These are phyloP conservation scores for Catharanthus roseus DNA, from an alignment of 257 asterid species.

Conservation along the genomic window DNA sequence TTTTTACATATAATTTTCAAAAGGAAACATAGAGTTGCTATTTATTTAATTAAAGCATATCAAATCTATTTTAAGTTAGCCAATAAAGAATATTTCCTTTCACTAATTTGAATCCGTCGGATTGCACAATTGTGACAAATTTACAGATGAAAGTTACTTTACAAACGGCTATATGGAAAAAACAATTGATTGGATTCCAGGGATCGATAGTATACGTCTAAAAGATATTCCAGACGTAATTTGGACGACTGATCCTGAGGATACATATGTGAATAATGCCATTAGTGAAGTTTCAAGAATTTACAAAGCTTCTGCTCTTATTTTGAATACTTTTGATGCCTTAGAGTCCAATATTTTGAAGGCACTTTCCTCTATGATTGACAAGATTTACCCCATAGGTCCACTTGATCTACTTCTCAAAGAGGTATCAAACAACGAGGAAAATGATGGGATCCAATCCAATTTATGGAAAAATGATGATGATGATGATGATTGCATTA, in stretches of 20 bases:
- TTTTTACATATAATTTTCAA: no score
- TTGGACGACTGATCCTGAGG: conserved; percentile 13
- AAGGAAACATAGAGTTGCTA: no score
- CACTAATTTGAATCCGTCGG: no score
- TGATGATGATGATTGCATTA: conserved; percentile 12
- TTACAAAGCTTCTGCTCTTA: neutral
- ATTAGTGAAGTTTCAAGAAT: neutral
- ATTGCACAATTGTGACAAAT: neutral
- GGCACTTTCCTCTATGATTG: neutral
- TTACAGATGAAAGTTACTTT: conserved; percentile 12
- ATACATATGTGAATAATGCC: neutral
- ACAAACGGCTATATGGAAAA: conserved; percentile 17
- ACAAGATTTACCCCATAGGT: conserved; percentile 12
- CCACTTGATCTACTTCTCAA: conserved; percentile 8
- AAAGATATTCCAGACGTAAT: conserved; percentile 1
- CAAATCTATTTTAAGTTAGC: no score
- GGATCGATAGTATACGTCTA: conserved; percentile 13
- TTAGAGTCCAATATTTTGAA: conserved; percentile 9
- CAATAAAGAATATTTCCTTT: no score
- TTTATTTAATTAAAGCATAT: no score
- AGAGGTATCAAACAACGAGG: neutral
- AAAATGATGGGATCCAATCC: neutral
- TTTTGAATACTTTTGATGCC: conserved; percentile 10
- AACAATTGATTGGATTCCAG: conserved; percentile 20
- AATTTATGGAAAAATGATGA: conserved; percentile 13